Percentiles rank a stretch among this genome's conserved stretches.
phyloP scores from a whole-genome alignment of 768 basidiomycete species.

The Mycena vitilis region DNA sequence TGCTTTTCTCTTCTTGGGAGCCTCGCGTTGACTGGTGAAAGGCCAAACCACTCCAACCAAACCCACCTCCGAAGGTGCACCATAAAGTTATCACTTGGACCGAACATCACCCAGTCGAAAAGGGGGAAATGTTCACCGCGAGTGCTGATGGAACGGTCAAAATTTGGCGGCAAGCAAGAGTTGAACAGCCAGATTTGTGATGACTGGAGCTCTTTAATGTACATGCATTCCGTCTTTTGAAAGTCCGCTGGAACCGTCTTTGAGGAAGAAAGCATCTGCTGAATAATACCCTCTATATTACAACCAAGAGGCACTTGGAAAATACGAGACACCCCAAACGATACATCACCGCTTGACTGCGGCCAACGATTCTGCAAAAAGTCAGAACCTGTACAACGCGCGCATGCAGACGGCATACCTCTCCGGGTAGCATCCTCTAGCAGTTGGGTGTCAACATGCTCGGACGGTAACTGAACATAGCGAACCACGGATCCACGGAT shows the following conservation, averaged over 20 bases:
- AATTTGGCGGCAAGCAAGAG: slow-evolving; percentile 76
- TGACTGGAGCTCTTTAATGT: slow-evolving; percentile 2
- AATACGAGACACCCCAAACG: slow-evolving; percentile 19
- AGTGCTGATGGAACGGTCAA: slow-evolving; percentile 93
- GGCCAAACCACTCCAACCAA: slow-evolving; percentile 78
- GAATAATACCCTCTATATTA: slow-evolving; percentile 19
- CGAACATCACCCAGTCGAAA: slow-evolving; percentile 86
- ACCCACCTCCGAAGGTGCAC: slow-evolving; percentile 83
- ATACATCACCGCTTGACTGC: slow-evolving; percentile 35
- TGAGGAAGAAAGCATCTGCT: neutral
- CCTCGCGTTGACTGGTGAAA: slow-evolving; percentile 44
- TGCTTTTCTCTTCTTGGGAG: slow-evolving; percentile 3
- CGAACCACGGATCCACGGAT: slow-evolving; percentile 98
- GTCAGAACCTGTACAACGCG: slow-evolving; percentile 1
- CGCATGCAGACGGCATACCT: slow-evolving; percentile 62
- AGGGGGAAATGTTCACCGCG: slow-evolving; percentile 87
- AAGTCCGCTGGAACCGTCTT: too few species aligned
- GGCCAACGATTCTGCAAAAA: slow-evolving; percentile 47
- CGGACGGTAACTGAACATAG: slow-evolving; percentile 94
- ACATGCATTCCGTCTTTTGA: slow-evolving; percentile 4
- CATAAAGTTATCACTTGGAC: slow-evolving; percentile 91
- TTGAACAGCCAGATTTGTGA: slow-evolving; percentile 7
- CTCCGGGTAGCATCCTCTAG: slow-evolving; percentile 96
- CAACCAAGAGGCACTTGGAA: slow-evolving; percentile 22
- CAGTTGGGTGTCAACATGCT: slow-evolving; percentile 94